A percentile compares a stretch with the other conserved stretches of the same genome.
These are phyloP conservation scores for Alternaria triticimaculans DNA, from an alignment of 2,329 filamentous ascomycete genomes.

Conservation along the genomic window DNA sequence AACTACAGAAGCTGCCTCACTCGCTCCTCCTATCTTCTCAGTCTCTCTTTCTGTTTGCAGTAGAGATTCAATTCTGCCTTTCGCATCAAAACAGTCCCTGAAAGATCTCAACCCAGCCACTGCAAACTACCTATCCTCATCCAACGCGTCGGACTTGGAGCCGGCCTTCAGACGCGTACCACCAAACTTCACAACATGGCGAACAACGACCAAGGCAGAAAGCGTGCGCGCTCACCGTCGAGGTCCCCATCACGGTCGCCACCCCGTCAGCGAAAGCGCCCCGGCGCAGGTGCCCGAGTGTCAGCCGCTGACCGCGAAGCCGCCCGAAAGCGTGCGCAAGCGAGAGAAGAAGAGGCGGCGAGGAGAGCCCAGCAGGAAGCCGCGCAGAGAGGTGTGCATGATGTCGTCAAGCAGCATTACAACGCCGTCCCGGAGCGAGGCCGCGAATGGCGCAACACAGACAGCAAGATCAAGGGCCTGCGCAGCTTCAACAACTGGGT, in stretches of 20 bases:
- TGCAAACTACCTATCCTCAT: not conserved
- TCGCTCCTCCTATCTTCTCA: not conserved
- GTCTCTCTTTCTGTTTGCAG: not conserved
- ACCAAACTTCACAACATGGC: conserved; percentile 24
- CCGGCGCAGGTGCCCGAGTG: conserved; percentile 61
- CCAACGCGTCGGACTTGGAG: conserved; percentile 5
- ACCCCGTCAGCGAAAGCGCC: conserved; percentile 72
- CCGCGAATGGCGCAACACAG: conserved; percentile 91
- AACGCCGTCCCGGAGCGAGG: conserved; percentile 94
- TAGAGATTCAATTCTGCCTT: not conserved
- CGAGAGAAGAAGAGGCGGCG: conserved; percentile 53
- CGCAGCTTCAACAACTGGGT: conserved; percentile 99
- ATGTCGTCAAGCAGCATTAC: conserved; percentile 92
- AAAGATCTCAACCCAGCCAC: not conserved
- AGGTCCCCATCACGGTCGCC: conserved; percentile 48
- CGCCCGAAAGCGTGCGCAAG: conserved; percentile 61
- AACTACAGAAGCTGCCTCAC: not conserved
- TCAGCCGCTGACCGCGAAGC: conserved; percentile 71
- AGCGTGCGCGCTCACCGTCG: conserved; percentile 44
- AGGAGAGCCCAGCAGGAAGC: conserved; percentile 54
- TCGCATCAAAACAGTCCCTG: not conserved
- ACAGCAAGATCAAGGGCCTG: conserved; percentile 93
- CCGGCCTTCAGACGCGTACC: conserved; percentile 3
- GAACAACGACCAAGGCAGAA: conserved; percentile 28
- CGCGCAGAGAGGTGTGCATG: conserved; percentile 69